Evolutionary conservation across 495 filamentous ascomycete genomes (phyloP).

Genomic region (Aspergillus carlsbadensis): DNA sequence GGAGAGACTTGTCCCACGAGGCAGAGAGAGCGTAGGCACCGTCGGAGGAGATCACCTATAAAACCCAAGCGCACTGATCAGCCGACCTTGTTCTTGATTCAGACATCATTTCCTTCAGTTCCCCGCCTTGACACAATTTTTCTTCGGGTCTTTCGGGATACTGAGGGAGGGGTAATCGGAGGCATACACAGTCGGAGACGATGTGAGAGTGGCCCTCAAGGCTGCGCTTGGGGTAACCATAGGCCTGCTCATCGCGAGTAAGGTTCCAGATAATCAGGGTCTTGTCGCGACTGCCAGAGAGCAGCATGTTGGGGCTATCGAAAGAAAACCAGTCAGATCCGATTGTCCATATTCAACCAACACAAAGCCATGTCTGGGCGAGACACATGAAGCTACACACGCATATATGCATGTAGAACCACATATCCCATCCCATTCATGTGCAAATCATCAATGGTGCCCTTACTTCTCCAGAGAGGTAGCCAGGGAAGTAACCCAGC

Average conservation of each 20-base stretch:
- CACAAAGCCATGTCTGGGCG: constrained; percentile 10
- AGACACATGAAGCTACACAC: background rate
- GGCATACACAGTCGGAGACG: constrained; percentile 98
- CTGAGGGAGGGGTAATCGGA: constrained; percentile 12
- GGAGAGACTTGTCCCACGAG: constrained; percentile 99
- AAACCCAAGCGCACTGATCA: constrained; percentile 29
- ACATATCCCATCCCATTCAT: constrained; percentile 10
- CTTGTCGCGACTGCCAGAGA: constrained; percentile 96
- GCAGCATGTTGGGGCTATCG: constrained; percentile 97
- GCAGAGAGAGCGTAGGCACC: constrained; percentile 98
- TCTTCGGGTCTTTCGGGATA: constrained; percentile 1
- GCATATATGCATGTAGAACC: constrained; percentile 5
- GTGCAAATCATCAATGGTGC: constrained; percentile 17
- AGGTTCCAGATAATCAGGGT: constrained; percentile 99
- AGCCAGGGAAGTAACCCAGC: constrained; percentile 75
- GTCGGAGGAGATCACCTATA: constrained; percentile 98
- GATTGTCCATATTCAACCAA: constrained; percentile 28
- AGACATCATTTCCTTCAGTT: constrained; percentile 6
- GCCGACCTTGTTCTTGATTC: constrained; percentile 25
- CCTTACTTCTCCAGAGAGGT: constrained; percentile 98
- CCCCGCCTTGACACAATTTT: constrained; percentile 1
- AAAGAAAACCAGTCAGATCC: constrained; percentile 35
- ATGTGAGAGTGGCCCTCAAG: constrained; percentile 99
- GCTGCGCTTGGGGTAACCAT: constrained; percentile 97
- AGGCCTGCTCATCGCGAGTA: constrained; percentile 94